Percentiles rank a stretch among this genome's conserved stretches.
These are phyloP conservation scores for Clausena lansium DNA, from an alignment of 345 rosid genomes.

Conservation along the genomic window DNA sequence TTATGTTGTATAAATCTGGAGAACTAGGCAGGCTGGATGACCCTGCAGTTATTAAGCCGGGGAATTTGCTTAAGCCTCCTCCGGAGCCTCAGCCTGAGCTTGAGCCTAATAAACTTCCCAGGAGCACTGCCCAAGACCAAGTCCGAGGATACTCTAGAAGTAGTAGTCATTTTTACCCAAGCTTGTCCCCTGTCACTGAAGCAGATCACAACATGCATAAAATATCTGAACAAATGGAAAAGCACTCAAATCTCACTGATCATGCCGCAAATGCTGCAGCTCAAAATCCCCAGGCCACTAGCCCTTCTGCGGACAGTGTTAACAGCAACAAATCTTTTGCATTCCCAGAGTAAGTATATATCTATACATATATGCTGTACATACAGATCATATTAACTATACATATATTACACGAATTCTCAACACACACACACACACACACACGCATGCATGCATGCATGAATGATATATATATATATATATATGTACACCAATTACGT, in stretches of 20 bases:
- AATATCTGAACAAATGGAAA: neutral
- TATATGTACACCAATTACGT: neutral
- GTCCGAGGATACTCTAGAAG: neutral
- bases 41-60: neutral
- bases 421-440: neutral
- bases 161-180: neutral
- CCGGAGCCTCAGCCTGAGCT: neutral
- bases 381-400: no score
- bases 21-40: slow-evolving; percentile 65
- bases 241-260: neutral
- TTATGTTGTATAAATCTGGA: slow-evolving; percentile 43
- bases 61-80: no score
- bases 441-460: no score
- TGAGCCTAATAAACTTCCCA: neutral
- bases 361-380: no score
- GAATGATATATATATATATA: neutral
- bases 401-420: neutral
- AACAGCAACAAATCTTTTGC: slow-evolving; percentile 60
- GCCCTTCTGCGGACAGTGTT: slow-evolving; percentile 37
- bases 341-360: slow-evolving; percentile 61
- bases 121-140: neutral
- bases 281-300: slow-evolving; percentile 14
- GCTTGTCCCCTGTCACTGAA: slow-evolving; percentile 31
- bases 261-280: slow-evolving; percentile 9
- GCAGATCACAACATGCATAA: slow-evolving; percentile 19